Evolutionary conservation across 805 yeast species (phyloP), one percentile per base, ranked within the genome.

Genomic region (Kluyveromyces lactis): DNA sequence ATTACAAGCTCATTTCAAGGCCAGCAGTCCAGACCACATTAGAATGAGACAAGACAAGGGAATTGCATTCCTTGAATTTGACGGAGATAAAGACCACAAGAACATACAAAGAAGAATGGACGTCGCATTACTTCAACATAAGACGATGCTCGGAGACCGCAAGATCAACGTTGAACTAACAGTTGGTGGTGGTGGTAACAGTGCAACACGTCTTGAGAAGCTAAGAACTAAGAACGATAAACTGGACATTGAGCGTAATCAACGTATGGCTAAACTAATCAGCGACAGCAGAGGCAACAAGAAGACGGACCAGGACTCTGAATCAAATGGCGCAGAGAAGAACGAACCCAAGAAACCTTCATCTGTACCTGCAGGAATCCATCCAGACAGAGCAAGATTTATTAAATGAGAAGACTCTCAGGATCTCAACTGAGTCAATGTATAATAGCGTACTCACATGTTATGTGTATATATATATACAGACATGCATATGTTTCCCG

Each of bases 171-270:
- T 92, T 26, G 98, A 92, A 60, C 71, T 92, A 51, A 92, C 97
- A 2, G 98, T 86, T 37, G 98, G 98, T 41, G 98, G 98, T 31
- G 98, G 98, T 35, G 97, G 97, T 41, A 90, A 90, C 58, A 79
- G 94, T 8, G 66, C 72, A 42, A 70, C 66, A 31, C 67, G 94
- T 53, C 51, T 75, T 34, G 71, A 74, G 40, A 92, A 92, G 62
- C 71, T 92, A 50, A 75, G 77, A 53, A 74, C 72, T 36, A 90
- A 90, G 69, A 90, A 90, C 58, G 81, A 75, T 33, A 80, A 79
- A 52, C 64, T 89, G 50, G 72, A 72, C 32, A 80, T 70, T 19
- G 95, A 89, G 55, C 72, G 94, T 50, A 72, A 66, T 42, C 73
- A 69, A 29, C 73, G 80, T 52, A 69, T 78, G 32, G 50, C 58